Evolutionary conservation across 305 asterid species (phyloP).

Genomic region (Withania somnifera): DNA sequence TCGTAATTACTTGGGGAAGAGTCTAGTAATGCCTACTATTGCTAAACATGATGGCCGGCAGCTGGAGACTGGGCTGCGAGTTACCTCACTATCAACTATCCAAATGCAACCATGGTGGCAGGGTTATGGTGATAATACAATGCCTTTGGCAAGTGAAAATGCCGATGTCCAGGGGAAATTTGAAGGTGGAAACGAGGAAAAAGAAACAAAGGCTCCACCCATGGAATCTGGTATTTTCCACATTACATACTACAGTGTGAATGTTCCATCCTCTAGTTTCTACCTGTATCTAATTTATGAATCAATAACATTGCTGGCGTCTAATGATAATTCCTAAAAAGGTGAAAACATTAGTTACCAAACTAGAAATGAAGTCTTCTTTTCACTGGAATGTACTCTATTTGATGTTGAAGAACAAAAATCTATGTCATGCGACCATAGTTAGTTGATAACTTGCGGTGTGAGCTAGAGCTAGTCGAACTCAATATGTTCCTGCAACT

Average conservation of each 20-base stretch:
- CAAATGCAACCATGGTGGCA: conserved; percentile 66
- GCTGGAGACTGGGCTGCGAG: conserved; percentile 33
- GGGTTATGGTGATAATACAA: conserved; percentile 35
- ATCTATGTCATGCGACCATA: not conserved
- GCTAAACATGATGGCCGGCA: conserved; percentile 36
- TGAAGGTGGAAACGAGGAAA: conserved; percentile 27
- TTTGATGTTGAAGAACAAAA: not conserved
- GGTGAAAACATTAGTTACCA: not conserved
- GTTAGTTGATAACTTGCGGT: not conserved
- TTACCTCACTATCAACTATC: conserved; percentile 25
- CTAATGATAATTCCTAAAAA: not conserved
- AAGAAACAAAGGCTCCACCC: conserved; percentile 19
- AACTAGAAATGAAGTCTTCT: not conserved
- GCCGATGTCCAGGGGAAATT: conserved; percentile 18
- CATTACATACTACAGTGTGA: not conserved
- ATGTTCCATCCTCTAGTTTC: not conserved
- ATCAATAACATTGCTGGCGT: not conserved
- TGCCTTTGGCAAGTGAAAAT: conserved; percentile 29
- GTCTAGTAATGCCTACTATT: conserved; percentile 50
- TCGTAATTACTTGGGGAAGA: conserved; percentile 16
- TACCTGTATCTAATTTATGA: not conserved
- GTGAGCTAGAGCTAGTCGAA: not conserved
- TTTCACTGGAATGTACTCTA: not conserved
- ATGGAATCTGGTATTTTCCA: conserved; percentile 32
- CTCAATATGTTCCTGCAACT: not conserved